Base-by-base conservation (phyloP, 306 rosid genomes). In the Sophora flavescens region DNA sequence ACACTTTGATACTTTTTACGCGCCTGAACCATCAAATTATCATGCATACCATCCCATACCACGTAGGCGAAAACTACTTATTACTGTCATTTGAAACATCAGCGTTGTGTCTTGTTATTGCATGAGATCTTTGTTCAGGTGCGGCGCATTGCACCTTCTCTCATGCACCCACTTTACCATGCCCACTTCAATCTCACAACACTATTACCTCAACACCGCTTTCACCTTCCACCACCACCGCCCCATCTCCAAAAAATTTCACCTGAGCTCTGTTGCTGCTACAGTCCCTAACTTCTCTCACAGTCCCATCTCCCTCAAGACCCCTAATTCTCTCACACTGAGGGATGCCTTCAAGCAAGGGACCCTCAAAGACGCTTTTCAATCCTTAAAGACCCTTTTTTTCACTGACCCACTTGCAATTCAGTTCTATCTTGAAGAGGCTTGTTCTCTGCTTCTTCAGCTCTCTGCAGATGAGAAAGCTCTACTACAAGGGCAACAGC, bases 361-460 rank as follows among this genome's bases (percentile, higher is more conserved):
- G 59, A 76, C 54, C 58, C 86, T 89, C 53, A 56, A 32, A 56
- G 87, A 80, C 28, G 86, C 85, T 53, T 82, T 85, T 63, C 84
- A 79, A 28, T 88, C 88, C 36, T 14, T 88, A 17, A 36, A 41
- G 45, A 17, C 75, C 66, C 41, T 54, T 45, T 74, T 77, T 33
- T 67, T 78, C 70, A 33, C 53, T 1, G 54, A 70, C 38, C 79
- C 75, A 41, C 8, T 17, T 15, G 39, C 84, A 7, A 57, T 44
- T 6, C 70, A 59, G 33, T 66, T 79, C 33, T 63, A 61, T 80
- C 81, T 72, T 14, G 83, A 86, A 60, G 84, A 82, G 13, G 81
- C 82, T 58, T 86, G 86, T 70, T 82, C 97, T 10, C 74, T 86
- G n/a, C 64, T 84, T 36, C 90, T 91, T 42, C 88, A 91, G 58